These are phyloP conservation scores for Iberis pinnata DNA, from an alignment of 345 rosid species.

Conservation along the genomic window DNA sequence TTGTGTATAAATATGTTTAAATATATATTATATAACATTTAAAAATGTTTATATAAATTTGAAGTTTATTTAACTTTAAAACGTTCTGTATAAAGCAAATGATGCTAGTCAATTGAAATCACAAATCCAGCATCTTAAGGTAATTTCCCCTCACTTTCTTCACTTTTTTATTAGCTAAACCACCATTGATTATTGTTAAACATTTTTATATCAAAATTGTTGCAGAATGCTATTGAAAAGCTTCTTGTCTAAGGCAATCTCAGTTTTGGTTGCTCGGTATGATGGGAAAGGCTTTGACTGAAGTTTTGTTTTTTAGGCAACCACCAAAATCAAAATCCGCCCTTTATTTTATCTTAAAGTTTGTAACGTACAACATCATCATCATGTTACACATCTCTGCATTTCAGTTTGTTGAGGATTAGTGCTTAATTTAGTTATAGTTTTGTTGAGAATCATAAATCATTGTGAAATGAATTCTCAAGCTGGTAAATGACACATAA, in stretches of 20 bases:
- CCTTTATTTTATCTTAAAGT: constrained; percentile 2
- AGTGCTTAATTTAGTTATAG: constrained; percentile 3
- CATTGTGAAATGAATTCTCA: neutral
- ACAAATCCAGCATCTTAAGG: constrained; percentile 88
- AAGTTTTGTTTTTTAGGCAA: constrained; percentile 28
- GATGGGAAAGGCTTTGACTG: constrained; percentile 84
- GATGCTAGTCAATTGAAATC: constrained; percentile 83
- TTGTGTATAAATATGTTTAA: no score
- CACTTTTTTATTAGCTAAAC: no score
- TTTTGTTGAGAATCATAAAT: neutral
- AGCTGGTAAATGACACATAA: no score
- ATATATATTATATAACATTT: no score
- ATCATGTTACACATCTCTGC: neutral
- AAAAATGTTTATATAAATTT: no score
- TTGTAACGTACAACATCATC: constrained; percentile 4
- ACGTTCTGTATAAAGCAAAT: no score
- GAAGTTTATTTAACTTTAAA: no score
- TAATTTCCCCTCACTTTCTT: constrained; percentile 16
- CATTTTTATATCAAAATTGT: neutral
- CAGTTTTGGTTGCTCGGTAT: constrained; percentile 46
- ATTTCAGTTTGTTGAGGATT: neutral
- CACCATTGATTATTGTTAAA: neutral
- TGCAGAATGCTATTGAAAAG: constrained; percentile 96
- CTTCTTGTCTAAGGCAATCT: constrained; percentile 49
- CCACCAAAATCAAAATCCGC: constrained; percentile 19